Base-by-base conservation (phyloP, 805 yeast genomes). In the Hanseniaspora vineae region DNA sequence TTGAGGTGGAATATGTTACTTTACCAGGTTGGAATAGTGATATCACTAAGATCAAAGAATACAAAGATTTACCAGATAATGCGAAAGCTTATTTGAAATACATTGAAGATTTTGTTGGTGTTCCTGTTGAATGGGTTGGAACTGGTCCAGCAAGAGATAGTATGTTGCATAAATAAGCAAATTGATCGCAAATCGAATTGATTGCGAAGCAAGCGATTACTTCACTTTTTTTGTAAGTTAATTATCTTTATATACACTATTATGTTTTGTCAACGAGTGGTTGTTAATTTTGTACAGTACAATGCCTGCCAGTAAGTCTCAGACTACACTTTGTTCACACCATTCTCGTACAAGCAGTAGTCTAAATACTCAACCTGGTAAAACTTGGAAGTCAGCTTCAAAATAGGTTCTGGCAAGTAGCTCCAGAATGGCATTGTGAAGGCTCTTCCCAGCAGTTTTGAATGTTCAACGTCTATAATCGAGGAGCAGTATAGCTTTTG, bases 121-220 rank as follows among this genome's bases (percentile, higher is more conserved):
- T 86, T 50, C 95, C 95, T 49, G 76, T 92, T 53, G 84, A 83
- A 65, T 92, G 97, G 97, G 92, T 92, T 52, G 98, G 98, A 64
- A 92, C 95, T 49, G 98, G 98, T 53, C 97, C 98, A 53, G 95
- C 87, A 47, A 84, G 97, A 71, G 95, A 84, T 49, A 80, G 89
- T 35, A 89, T 88, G 96, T 74, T 88, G 57, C 79, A 77, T 56
- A 81, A 78, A 64, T 54, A 61, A 51, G 49, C 8, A 8, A 23
- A 23, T n/a, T n/a, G n/a, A n/a, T n/a, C n/a, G n/a, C n/a, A n/a
- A n/a, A n/a, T n/a, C n/a, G n/a, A n/a, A n/a, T n/a, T n/a, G n/a
- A n/a, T n/a, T n/a, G n/a, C n/a, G n/a, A n/a, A n/a, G n/a, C n/a
- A n/a, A n/a, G n/a, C n/a, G n/a, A n/a, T n/a, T n/a, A n/a, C n/a